A percentile compares a stretch with the other conserved stretches of the same genome.
phyloP scores from a whole-genome alignment of 108 stramenopile genomes.

The Bacterosira constricta region DNA sequence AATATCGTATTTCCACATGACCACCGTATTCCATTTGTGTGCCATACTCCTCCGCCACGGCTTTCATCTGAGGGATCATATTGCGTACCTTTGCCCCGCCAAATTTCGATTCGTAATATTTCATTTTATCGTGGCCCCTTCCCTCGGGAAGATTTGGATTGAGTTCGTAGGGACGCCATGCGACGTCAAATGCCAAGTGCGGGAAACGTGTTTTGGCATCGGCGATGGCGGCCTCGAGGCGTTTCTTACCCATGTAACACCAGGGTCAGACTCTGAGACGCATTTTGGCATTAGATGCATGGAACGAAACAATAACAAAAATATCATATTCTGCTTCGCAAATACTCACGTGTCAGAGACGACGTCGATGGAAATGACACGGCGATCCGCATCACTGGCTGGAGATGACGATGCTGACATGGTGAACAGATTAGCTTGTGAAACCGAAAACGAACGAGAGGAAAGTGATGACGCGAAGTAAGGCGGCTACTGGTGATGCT shows the following conservation, averaged over 20 bases:
- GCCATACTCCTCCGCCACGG: conserved; percentile 35
- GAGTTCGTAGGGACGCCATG: conserved; percentile 51
- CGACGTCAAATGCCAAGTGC: conserved; percentile 33
- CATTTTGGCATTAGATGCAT: not conserved
- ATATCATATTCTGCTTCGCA: not conserved
- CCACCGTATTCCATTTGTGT: conserved; percentile 48
- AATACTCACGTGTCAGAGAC: conserved; percentile 40
- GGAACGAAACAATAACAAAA: not conserved
- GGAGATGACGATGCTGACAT: not conserved
- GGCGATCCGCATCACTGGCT: conserved; percentile 9
- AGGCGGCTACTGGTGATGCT: not conserved
- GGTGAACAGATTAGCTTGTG: too few species aligned
- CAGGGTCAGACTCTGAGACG: conserved; percentile 42
- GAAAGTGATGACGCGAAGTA: not conserved
- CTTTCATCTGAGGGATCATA: conserved; percentile 53
- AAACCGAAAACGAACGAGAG: not conserved
- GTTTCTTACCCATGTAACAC: conserved; percentile 50
- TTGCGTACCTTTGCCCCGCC: conserved; percentile 19
- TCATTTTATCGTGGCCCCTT: conserved; percentile 40
- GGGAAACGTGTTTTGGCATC: conserved; percentile 25
- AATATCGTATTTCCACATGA: conserved; percentile 44
- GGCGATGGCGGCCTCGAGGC: conserved; percentile 37
- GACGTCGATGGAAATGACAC: conserved; percentile 41
- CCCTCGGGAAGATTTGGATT: conserved; percentile 38
- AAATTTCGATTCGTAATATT: conserved; percentile 41